Evolutionary conservation across 2,329 filamentous ascomycete genomes (phyloP), one percentile per base, ranked within the genome.

Genomic region (Monosporascus sp.): DNA sequence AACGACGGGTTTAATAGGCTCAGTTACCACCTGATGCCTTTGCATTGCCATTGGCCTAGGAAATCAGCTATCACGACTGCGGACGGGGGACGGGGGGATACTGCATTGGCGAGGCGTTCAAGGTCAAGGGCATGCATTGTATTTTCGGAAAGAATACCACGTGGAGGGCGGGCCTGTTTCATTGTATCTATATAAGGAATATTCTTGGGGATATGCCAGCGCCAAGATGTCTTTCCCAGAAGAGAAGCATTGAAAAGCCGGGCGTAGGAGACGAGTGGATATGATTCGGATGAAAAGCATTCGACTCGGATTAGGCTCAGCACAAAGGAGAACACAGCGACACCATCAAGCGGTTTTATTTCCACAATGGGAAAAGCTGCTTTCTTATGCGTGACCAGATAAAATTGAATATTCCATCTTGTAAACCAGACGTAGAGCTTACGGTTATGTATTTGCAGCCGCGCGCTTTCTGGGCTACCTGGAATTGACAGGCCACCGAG

Each of bases 11-110:
- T 49, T 7, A 24, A 58, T 49, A 78, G 75, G 66, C 70, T 19
- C 67, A 76, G 58, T 66, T 82, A 52, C 79, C 79, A 40, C 59
- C 75, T 4, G 73, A 78, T 45, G 79, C 79, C 49, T 82, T 80
- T 56, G 58, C 46, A 35, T 56, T 52, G 2, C 9, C 48, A 31
- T 20, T 50, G 17, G 59, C 53, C 55, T 51, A 48, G 27, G 46
- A 35, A 48, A 35, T 35, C 26, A 26, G 46, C 46, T 19, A 20
- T 20, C n/a, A 43, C 22, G 40, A 43, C 11, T 9, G 20, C 19
- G 19, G 11, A 43, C 4, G 40, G 43, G 31, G 22, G n/a, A 27
- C 41, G 1, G 7, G 14, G 20, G 20, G 6, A 14, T 31, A 26
- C 26, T 31, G 43, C 43, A 46, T 46, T 31, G 43, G 43, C 43